Evolutionary conservation across 805 yeast species (phyloP).

Genomic region (Ogataea naganishii): DNA sequence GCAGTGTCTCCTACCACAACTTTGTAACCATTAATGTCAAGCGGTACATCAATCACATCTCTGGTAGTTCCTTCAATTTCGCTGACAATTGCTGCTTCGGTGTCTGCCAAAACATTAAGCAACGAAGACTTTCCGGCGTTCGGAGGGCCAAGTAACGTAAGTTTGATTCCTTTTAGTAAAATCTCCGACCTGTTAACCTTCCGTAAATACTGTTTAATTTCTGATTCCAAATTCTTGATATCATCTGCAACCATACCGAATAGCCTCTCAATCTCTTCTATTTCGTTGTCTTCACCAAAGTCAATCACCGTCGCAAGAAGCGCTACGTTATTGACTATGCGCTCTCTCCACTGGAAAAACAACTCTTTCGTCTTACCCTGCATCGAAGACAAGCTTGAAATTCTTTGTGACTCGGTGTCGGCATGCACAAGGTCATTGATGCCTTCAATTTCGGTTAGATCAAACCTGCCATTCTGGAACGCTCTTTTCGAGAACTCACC

Average conservation of each 20-base stretch:
- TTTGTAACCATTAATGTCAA: constrained; percentile 79
- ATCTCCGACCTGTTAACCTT: constrained; percentile 53
- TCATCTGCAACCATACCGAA: constrained; percentile 39
- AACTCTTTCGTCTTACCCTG: constrained; percentile 53
- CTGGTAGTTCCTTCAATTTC: constrained; percentile 91
- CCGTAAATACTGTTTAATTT: constrained; percentile 34
- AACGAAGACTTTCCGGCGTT: constrained; percentile 94
- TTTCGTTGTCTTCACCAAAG: constrained; percentile 89
- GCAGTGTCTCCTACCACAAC: constrained; percentile 89
- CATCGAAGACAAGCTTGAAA: constrained; percentile 64
- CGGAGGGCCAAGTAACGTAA: constrained; percentile 82
- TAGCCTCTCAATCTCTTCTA: constrained; percentile 52
- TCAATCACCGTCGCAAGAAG: constrained; percentile 82
- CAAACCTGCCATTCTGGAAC: constrained; percentile 74
- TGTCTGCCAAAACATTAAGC: constrained; percentile 63
- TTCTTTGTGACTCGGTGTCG: constrained; percentile 83
- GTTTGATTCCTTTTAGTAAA: constrained; percentile 60
- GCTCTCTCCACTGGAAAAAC: constrained; percentile 59
- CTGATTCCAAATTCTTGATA: constrained; percentile 31
- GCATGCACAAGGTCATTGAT: constrained; percentile 84
- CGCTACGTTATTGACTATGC: constrained; percentile 60
- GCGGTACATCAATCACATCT: constrained; percentile 72
- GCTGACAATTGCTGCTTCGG: constrained; percentile 87
- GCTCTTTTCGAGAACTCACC: constrained; percentile 92
- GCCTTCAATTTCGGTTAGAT: constrained; percentile 87